phyloP scores from a whole-genome alignment of 163 green algal genomes.

The Chlorella variabilis region DNA sequence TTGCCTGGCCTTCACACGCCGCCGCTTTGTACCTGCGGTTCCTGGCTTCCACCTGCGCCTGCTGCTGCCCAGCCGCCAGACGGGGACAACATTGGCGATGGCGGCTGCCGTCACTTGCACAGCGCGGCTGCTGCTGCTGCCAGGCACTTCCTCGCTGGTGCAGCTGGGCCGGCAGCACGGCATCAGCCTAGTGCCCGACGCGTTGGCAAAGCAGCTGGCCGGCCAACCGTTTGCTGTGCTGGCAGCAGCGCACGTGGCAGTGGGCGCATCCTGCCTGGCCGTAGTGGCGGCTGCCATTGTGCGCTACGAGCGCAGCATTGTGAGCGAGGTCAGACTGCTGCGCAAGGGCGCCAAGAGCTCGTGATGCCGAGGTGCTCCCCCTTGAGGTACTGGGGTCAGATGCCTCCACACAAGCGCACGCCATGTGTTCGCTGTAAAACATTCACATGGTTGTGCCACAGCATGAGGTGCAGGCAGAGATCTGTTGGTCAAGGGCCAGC shows the following conservation, averaged over 20 bases:
- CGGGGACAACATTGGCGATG: constrained; percentile 29
- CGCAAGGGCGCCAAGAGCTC: constrained; percentile 8
- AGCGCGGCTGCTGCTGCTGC: not conserved
- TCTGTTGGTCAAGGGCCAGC: too few species aligned
- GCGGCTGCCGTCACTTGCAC: constrained; percentile 10
- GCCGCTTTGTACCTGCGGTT: constrained; percentile 1
- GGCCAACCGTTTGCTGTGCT: not conserved
- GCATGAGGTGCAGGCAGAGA: too few species aligned
- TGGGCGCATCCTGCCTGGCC: constrained; percentile 20
- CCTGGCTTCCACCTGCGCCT: constrained; percentile 7
- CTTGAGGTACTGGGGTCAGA: too few species aligned
- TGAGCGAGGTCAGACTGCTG: constrained; percentile 24
- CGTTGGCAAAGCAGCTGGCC: not conserved
- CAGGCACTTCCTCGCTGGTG: not conserved
- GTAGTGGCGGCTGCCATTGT: not conserved
- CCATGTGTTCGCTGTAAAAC: too few species aligned
- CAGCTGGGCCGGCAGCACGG: too few species aligned
- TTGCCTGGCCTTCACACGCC: constrained; percentile 60
- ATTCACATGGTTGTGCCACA: too few species aligned
- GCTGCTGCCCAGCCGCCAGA: constrained; percentile 57
- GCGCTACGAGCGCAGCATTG: constrained; percentile 7
- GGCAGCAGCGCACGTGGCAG: constrained; percentile 14
- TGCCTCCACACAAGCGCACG: too few species aligned
- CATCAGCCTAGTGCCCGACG: not conserved
- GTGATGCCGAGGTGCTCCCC: not conserved